A percentile compares a stretch with the other conserved stretches of the same genome.
phyloP scores from a whole-genome alignment of 129 eudicot species.

The Saposhnikovia divaricata region DNA sequence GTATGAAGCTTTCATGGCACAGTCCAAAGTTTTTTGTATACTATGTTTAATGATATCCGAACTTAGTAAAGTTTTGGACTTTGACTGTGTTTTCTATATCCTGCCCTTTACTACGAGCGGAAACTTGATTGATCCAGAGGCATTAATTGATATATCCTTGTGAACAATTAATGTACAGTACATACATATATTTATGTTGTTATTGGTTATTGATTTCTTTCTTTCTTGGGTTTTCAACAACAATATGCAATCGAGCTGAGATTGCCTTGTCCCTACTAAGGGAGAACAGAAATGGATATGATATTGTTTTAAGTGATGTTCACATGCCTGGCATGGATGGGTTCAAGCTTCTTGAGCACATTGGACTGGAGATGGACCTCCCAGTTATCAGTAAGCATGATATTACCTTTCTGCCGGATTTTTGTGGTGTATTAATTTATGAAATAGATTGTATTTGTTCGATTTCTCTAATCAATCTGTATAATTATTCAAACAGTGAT shows the following conservation, averaged over 20 bases:
- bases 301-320: conserved; percentile 85
- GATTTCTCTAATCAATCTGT: neutral
- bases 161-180: neutral
- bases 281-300: conserved; percentile 63
- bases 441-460: neutral
- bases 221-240: conserved; percentile 38
- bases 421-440: neutral
- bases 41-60: neutral
- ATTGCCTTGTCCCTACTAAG: conserved; percentile 55
- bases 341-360: conserved; percentile 79
- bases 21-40: too few relatives aligned
- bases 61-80: neutral
- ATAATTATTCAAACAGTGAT: conserved; percentile 50
- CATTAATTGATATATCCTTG: neutral
- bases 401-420: conserved; percentile 2
- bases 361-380: conserved; percentile 94
- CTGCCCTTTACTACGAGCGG: neutral
- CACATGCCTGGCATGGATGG: conserved; percentile 99
- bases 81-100: neutral
- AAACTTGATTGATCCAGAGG: neutral
- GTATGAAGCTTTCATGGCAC: too few relatives aligned
- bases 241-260: conserved; percentile 75
- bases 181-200: neutral
- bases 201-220: neutral
- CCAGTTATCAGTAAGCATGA: conserved; percentile 86